A percentile compares a stretch with the other conserved stretches of the same genome.
These are phyloP conservation scores for Dalechampia spathulata DNA, from an alignment of 441 rosid genomes.

Conservation along the genomic window DNA sequence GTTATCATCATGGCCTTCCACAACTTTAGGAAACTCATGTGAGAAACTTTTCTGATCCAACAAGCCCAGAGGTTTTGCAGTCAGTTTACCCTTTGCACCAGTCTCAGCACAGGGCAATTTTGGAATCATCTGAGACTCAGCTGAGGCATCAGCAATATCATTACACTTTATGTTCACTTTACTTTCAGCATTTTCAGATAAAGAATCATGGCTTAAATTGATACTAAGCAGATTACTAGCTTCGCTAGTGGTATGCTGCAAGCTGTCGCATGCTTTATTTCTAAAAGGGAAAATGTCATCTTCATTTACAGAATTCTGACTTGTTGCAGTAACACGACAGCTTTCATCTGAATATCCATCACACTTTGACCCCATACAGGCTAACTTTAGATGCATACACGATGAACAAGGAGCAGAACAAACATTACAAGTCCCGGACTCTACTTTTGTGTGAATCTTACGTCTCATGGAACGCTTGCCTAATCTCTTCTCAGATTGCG, in stretches of 20 bases:
- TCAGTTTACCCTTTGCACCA: constrained; percentile 23
- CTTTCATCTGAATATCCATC: constrained; percentile 64
- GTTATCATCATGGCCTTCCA: constrained; percentile 59
- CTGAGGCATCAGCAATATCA: constrained; percentile 36
- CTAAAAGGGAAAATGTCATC: constrained; percentile 28
- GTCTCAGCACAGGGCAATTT: constrained; percentile 27
- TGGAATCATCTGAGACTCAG: constrained; percentile 26
- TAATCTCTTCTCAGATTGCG: constrained; percentile 36
- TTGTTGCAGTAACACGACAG: constrained; percentile 38
- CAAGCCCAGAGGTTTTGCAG: constrained; percentile 25
- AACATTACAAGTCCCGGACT: constrained; percentile 82
- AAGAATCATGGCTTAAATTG: constrained; percentile 48
- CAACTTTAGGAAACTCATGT: constrained; percentile 34
- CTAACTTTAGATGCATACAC: constrained; percentile 63
- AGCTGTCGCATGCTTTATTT: constrained; percentile 27
- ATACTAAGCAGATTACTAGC: constrained; percentile 49
- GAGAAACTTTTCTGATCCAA: constrained; percentile 23
- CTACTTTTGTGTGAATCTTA: constrained; percentile 36
- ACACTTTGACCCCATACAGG: constrained; percentile 45
- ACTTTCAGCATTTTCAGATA: constrained; percentile 54
- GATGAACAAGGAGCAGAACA: constrained; percentile 86
- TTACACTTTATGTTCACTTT: constrained; percentile 41
- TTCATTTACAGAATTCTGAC: constrained; percentile 55
- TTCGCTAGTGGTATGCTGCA: constrained; percentile 46
- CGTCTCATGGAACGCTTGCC: constrained; percentile 45